A percentile compares a stretch with the other conserved stretches of the same genome.
phyloP scores from a whole-genome alignment of 139 green algal species.

The Tetratostichococcus sp. region DNA sequence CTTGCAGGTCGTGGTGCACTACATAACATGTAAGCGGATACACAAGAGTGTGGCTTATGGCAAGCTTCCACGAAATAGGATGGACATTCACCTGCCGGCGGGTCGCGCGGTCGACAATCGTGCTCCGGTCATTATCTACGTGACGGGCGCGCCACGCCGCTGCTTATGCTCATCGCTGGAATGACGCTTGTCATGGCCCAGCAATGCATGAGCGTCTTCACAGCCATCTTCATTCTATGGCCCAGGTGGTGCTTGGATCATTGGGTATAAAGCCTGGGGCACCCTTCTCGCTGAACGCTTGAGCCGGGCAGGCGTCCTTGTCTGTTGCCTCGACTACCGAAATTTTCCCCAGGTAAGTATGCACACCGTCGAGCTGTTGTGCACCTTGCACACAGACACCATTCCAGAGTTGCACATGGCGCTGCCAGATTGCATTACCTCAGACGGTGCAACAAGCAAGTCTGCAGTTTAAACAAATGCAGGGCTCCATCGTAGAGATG shows the following conservation, averaged over 20 bases:
- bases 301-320: constrained; percentile 74
- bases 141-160: constrained; percentile 83
- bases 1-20: constrained; percentile 62
- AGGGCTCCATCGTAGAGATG: constrained; percentile 83
- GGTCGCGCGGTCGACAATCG: no score
- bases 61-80: constrained; percentile 62
- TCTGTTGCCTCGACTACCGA: constrained; percentile 89
- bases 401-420: no score
- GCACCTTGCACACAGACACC: no score
- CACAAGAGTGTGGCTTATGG: constrained; percentile 71
- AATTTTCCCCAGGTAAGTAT: constrained; percentile 83
- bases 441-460: no score
- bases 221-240: no score
- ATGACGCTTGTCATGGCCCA: no score
- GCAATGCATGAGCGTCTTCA: no score
- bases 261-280: constrained; percentile 95
- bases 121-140: constrained; percentile 78
- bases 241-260: constrained; percentile 86
- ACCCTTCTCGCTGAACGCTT: constrained; percentile 78
- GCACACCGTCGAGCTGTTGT: no score
- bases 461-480: no score
- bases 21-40: constrained; percentile 68
- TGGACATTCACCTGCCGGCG: constrained; percentile 79
- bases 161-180: no score
- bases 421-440: background rate